Base-by-base conservation (phyloP, 768 basidiomycete genomes). In the Solioccasus polychromus region DNA sequence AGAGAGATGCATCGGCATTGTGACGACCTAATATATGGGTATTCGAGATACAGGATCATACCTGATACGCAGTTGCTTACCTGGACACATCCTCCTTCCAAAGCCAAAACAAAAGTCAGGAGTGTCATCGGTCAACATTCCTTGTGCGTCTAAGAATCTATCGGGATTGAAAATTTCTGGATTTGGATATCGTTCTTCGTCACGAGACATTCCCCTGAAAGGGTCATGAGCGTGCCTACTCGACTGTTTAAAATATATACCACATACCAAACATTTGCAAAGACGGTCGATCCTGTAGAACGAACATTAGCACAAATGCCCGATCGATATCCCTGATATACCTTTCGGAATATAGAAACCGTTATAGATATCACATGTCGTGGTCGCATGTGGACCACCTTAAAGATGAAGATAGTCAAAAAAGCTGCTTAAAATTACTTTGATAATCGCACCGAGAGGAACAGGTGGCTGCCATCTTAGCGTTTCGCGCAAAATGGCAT, bases 281-380 rank as follows among this genome's bases (percentile, higher is more conserved):
- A 24, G 9, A 50, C 32, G 6, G 28, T 39, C 3, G 52, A 36
- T 6, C 52, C 48, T 53, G 31, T 35, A 20, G 5, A 28, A 15
- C 4, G 22, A 39, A 39, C 5, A 4, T 35, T 12, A 43, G 24
- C 20, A 25, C 14, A 17, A 19, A 34, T 15, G 10, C 18, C 26
- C 10, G n/a, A 17, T 5, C 5, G 5, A 15, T 8, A 20, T 26
- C 18, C 39, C n/a, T n/a, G n/a, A n/a, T n/a, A n/a, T n/a, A 31
- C 78, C 79, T 47, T 69, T 68, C 5, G 80, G 79, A 34, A 82
- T 82, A 11, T 74, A 58, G 44, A 74, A 75, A 15, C 71, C 68
- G 26, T 65, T 55, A 51, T 73, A 74, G 6, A 64, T 45, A 29
- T 74, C 72, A 45, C 71, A 69, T 30, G 60, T 49, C 0, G 68